These are phyloP conservation scores for Ophiostoma pallidulum DNA, from an alignment of 2,329 filamentous ascomycete species.

Conservation along the genomic window DNA sequence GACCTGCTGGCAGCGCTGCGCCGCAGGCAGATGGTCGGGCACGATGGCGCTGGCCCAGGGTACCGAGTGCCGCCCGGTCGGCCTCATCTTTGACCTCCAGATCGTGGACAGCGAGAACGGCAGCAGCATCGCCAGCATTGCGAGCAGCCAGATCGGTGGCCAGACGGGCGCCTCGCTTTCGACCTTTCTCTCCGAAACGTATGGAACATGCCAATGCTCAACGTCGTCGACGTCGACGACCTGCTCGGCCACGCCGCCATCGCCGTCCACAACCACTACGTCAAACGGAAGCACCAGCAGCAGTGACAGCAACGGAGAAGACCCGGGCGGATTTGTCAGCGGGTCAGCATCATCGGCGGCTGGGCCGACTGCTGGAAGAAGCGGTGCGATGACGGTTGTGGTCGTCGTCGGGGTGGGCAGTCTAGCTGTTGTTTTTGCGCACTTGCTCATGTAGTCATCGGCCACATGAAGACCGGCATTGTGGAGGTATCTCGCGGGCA, in stretches of 20 bases:
- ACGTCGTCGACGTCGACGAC: background rate
- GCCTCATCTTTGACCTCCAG: slow-evolving; percentile 31
- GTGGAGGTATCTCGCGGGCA: too few relatives aligned
- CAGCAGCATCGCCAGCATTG: background rate
- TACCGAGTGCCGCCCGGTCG: slow-evolving; percentile 36
- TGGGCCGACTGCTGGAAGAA: background rate
- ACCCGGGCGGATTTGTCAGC: background rate
- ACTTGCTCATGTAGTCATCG: slow-evolving; percentile 12
- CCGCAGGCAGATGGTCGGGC: slow-evolving; percentile 36
- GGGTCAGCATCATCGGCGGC: background rate
- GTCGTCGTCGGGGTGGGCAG: background rate
- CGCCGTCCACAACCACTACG: too few relatives aligned
- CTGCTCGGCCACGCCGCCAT: background rate
- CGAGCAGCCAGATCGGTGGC: background rate
- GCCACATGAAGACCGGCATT: too few relatives aligned
- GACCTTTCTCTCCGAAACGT: background rate
- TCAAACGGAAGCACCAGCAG: too few relatives aligned
- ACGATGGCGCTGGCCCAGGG: slow-evolving; percentile 35
- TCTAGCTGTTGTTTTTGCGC: slow-evolving; percentile 10
- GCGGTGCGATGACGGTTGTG: background rate
- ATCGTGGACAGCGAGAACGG: slow-evolving; percentile 4
- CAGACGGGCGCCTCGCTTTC: background rate
- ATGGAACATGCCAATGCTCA: background rate
- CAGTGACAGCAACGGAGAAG: background rate
- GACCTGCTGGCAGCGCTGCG: slow-evolving; percentile 40